Evolutionary conservation across 305 asterid genomes (phyloP).

Genomic region (Euphrasia arctica): DNA sequence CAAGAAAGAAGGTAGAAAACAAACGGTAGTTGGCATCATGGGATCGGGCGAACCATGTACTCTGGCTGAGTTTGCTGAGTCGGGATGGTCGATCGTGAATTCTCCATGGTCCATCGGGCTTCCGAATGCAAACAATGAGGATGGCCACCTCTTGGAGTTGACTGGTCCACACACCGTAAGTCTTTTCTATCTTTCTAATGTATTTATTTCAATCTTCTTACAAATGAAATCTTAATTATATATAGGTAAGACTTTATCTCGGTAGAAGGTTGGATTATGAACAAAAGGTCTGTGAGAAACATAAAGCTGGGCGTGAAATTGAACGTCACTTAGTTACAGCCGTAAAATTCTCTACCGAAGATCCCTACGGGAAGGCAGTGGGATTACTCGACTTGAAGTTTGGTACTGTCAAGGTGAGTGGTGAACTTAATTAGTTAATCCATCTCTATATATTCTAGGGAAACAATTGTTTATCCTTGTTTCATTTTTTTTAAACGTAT

Average conservation of each 20-base stretch:
- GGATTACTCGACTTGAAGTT: conserved; percentile 73
- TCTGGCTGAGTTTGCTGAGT: conserved; percentile 58
- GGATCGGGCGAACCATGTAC: conserved; percentile 52
- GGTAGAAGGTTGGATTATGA: conserved; percentile 90
- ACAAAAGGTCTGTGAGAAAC: conserved; percentile 53
- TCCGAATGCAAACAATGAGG: conserved; percentile 45
- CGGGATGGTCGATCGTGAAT: conserved; percentile 62
- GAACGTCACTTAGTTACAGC: conserved; percentile 69
- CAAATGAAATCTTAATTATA: neutral
- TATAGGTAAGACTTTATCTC: conserved; percentile 68
- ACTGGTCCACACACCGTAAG: conserved; percentile 74
- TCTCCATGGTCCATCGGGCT: conserved; percentile 71
- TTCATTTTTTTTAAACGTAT: conserved; percentile 15
- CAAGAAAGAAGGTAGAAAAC: conserved; percentile 38
- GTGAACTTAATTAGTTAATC: conserved; percentile 30
- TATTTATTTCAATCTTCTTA: conserved; percentile 3
- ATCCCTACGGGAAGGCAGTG: conserved; percentile 82
- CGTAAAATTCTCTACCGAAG: conserved; percentile 70
- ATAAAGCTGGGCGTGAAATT: conserved; percentile 38
- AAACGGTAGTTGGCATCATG: conserved; percentile 53
- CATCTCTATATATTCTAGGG: conserved; percentile 19
- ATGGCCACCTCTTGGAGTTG: conserved; percentile 68
- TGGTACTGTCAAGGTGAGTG: conserved; percentile 59
- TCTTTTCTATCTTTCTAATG: conserved; percentile 13
- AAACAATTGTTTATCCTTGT: conserved; percentile 12